Conservation (phyloP, 202 grass and related monocot genomes). For the Eragrostis tef region DNA sequence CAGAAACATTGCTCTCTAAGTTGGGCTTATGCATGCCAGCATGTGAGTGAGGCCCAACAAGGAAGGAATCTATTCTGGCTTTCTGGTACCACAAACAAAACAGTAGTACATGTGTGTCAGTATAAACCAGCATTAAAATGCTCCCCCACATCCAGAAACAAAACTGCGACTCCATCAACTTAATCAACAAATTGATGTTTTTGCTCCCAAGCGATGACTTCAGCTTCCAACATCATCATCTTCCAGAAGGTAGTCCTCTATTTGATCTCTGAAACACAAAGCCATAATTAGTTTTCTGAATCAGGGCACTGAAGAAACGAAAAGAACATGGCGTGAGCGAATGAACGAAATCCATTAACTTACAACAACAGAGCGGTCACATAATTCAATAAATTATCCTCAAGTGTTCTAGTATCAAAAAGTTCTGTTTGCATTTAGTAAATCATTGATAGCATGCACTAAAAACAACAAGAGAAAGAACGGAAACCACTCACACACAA, state of each 20-base stretch:
- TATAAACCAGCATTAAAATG: constrained; percentile 6
- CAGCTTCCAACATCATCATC: constrained; percentile 37
- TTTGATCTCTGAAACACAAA: constrained; percentile 64
- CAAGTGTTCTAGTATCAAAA: not conserved
- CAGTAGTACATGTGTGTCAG: constrained; percentile 39
- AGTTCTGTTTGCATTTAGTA: constrained; percentile 17
- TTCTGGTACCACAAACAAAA: constrained; percentile 50
- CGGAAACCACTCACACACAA: constrained; percentile 11
- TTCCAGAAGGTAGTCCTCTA: constrained; percentile 71
- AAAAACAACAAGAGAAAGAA: constrained; percentile 28
- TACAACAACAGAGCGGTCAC: constrained; percentile 5
- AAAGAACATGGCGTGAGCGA: constrained; percentile 4
- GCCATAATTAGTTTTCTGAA: constrained; percentile 31
- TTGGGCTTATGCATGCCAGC: constrained; percentile 29
- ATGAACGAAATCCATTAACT: no score
- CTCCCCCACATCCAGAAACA: constrained; percentile 5
- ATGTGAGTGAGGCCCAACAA: constrained; percentile 22
- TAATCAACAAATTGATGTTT: constrained; percentile 18
- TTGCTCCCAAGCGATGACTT: constrained; percentile 12
- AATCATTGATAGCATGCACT: constrained; percentile 35
- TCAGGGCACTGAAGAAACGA: constrained; percentile 36
- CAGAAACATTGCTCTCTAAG: constrained; percentile 41
- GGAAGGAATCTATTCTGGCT: constrained; percentile 36
- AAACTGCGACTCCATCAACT: not conserved
- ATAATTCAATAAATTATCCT: constrained; percentile 25